Conservation (phyloP, 768 basidiomycete genomes). For the Serendipita sp. region DNA sequence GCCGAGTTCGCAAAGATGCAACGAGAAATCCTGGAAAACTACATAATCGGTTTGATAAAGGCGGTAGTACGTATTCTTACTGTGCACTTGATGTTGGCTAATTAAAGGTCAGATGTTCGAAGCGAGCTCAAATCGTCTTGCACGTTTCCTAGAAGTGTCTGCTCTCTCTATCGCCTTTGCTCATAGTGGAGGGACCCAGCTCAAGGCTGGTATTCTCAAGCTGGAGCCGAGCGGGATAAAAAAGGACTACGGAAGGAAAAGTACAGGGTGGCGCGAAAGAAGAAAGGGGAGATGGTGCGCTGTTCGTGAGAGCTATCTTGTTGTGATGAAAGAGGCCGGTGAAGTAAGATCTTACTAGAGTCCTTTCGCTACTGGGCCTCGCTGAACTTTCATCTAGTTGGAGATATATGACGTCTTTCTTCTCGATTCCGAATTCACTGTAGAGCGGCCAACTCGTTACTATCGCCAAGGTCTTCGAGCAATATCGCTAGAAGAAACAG, state of each 20-base stretch:
- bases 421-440: constrained; percentile 72
- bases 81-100: not conserved
- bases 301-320: constrained; percentile 80
- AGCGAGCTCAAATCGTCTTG: constrained; percentile 75
- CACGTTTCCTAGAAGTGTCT: constrained; percentile 83
- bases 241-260: constrained; percentile 48
- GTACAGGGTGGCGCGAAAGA: constrained; percentile 38
- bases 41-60: constrained; percentile 72
- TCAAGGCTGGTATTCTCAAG: constrained; percentile 74
- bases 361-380: constrained; percentile 1
- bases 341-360: constrained; percentile 33
- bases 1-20: constrained; percentile 70
- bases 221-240: constrained; percentile 38
- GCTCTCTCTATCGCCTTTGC: constrained; percentile 72
- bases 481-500: constrained; percentile 26
- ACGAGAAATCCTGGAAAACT: constrained; percentile 69
- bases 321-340: constrained; percentile 72
- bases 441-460: constrained; percentile 78
- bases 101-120: constrained; percentile 70
- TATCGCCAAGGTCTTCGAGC: constrained; percentile 74
- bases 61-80: constrained; percentile 49
- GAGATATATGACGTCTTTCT: constrained; percentile 88
- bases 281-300: constrained; percentile 77
- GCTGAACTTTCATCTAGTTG: constrained; percentile 28
- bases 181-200: constrained; percentile 66